Base-by-base conservation (phyloP, 2,329 filamentous ascomycete species). In the Phyllosticta citribraziliensis region DNA sequence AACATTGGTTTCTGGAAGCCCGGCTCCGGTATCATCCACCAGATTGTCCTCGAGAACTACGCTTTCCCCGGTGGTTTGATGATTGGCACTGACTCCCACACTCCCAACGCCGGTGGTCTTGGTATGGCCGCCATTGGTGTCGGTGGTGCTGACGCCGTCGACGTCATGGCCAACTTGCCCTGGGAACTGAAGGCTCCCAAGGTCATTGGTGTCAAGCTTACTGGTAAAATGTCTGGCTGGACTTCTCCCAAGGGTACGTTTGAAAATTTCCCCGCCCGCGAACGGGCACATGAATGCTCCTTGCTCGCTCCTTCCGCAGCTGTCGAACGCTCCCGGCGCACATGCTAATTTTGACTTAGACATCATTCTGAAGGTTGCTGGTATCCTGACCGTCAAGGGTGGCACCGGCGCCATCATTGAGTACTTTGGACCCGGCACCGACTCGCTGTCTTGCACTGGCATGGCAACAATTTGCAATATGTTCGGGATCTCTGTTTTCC, bases 1-100 rank as follows among this genome's bases (percentile, higher is more conserved):
- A 93, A 97, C 84, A 97, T 97, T 76, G 94, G 94, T 82, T 97
- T 97, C 88, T 99, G 94, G 94, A 91, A 85, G 78, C 94, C 94
- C 67, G 94, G 94, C 70, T 97, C 93, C 75, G 94, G 94, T 84
- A 99, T 97, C 76, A 99, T 99, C 70, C 94, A 99, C 82, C 94
- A 97, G 83, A 97, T 97, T 73, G 79, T 97, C 66, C 85, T 97
- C 63, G 94, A 99, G 82, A 97, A 97, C 84, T 97, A 97, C 77
- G 92, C 92, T 76, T 97, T 97, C 88, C 94, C 94, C 67, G 94
- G 94, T 84, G 93, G 88, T 84, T 85, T 99, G 63, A 86, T 99
- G 74, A 97, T 97, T 74, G 94, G 94, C 76, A 97, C 93, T 69
- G 93, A 97, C 77, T 96, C 91, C 62, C 94, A 99, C 82, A 97